Evolutionary conservation across 805 yeast genomes (phyloP).

Genomic region (Wickerhamiella nectarea): DNA sequence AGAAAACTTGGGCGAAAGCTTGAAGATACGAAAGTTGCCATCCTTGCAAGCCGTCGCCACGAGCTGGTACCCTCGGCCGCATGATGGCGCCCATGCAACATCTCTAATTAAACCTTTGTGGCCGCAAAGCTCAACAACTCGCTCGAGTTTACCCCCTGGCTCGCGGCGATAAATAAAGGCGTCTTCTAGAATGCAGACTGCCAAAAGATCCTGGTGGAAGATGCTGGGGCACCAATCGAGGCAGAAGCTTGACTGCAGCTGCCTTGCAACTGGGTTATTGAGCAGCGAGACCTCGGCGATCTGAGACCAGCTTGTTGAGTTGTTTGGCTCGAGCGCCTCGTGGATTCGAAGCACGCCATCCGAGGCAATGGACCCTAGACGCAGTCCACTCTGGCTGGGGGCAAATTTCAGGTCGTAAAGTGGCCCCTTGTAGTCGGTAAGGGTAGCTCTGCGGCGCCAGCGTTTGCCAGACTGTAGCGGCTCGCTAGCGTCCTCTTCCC

Average conservation of each 20-base stretch:
- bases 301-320: conserved; percentile 66
- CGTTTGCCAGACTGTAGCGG: conserved; percentile 64
- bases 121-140: conserved; percentile 56
- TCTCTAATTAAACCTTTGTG: conserved; percentile 79
- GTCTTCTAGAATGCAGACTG: conserved; percentile 75
- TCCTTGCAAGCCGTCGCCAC: conserved; percentile 95
- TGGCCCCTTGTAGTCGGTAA: conserved; percentile 82
- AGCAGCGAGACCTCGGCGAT: conserved; percentile 52
- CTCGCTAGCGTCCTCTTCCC: conserved; percentile 83
- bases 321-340: conserved; percentile 84
- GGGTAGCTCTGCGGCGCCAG: conserved; percentile 62
- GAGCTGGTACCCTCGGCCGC: conserved; percentile 78
- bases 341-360: conserved; percentile 79
- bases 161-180: conserved; percentile 61
- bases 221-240: conserved; percentile 85
- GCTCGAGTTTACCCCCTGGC: conserved; percentile 30
- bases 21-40: conserved; percentile 78
- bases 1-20: conserved; percentile 32
- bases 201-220: conserved; percentile 65
- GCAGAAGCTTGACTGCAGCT: conserved; percentile 73
- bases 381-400: conserved; percentile 68
- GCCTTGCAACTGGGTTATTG: conserved; percentile 59
- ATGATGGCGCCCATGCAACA: conserved; percentile 92
- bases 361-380: conserved; percentile 74
- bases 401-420: conserved; percentile 83